Evolutionary conservation across 768 basidiomycete species (phyloP).

Genomic region (Lyophyllum semitale): DNA sequence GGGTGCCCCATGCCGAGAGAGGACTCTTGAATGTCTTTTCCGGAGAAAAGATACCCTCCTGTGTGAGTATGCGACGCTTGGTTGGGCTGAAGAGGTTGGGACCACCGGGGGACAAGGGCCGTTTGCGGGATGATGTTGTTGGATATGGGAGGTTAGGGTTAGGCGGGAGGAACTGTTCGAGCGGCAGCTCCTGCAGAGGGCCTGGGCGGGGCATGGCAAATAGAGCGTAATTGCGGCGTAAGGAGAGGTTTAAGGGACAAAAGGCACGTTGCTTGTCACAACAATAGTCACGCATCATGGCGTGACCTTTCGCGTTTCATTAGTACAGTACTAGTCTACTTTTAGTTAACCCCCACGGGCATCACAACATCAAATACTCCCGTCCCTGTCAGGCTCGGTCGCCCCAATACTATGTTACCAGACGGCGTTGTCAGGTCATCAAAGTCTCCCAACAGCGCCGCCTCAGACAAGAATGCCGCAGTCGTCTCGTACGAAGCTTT

Average conservation of each 20-base stretch:
- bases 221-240: conserved; percentile 11
- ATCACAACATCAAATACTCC: conserved; percentile 90
- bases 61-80: conserved; percentile 66
- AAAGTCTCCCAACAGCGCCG: conserved; percentile 92
- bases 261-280: conserved; percentile 7
- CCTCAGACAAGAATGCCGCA: conserved; percentile 89
- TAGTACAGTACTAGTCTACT: conserved; percentile 12
- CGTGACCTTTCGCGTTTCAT: conserved; percentile 23
- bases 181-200: conserved; percentile 64
- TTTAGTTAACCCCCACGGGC: conserved; percentile 36
- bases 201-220: conserved; percentile 41
- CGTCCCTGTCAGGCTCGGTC: conserved; percentile 89
- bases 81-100: conserved; percentile 56
- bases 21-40: conserved; percentile 39
- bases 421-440: conserved; percentile 91
- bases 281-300: conserved; percentile 11
- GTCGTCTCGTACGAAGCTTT: conserved; percentile 99
- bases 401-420: conserved; percentile 88
- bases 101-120: conserved; percentile 59
- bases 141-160: conserved; percentile 26
- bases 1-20: conserved; percentile 19
- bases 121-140: conserved; percentile 48
- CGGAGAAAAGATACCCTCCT: conserved; percentile 48
- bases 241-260: conserved; percentile 3
- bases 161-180: conserved; percentile 51